phyloP scores from a whole-genome alignment of 1,139 yeast genomes.

The Komagataea norvegica region DNA sequence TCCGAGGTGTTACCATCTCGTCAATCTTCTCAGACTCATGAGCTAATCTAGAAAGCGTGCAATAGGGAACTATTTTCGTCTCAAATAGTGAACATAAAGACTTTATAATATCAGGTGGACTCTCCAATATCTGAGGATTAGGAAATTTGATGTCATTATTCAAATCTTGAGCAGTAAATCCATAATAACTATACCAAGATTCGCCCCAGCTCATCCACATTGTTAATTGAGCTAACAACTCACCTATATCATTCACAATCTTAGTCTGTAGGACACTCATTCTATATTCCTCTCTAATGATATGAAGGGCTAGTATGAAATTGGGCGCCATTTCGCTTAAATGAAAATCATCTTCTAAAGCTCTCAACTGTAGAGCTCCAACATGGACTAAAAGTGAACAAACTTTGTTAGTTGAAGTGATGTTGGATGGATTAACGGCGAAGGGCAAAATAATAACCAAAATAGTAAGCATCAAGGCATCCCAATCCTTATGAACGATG shows the following conservation, averaged over 20 bases:
- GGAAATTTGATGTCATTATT: slow-evolving; percentile 34
- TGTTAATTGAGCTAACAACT: slow-evolving; percentile 56
- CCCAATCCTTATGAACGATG: slow-evolving; percentile 49
- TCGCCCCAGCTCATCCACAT: slow-evolving; percentile 74
- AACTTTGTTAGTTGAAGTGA: slow-evolving; percentile 15
- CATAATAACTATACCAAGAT: slow-evolving; percentile 59
- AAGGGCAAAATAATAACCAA: slow-evolving; percentile 46
- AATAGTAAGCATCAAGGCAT: slow-evolving; percentile 50
- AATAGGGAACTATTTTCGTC: slow-evolving; percentile 43
- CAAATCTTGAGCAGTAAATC: slow-evolving; percentile 16
- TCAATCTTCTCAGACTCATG: slow-evolving; percentile 65
- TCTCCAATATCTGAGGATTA: slow-evolving; percentile 37
- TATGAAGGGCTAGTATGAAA: slow-evolving; percentile 65
- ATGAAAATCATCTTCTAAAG: slow-evolving; percentile 20
- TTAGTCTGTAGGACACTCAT: slow-evolving; percentile 46
- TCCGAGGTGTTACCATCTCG: slow-evolving; percentile 57
- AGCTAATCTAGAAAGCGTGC: slow-evolving; percentile 64
- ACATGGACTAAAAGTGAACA: slow-evolving; percentile 17
- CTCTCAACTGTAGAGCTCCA: slow-evolving; percentile 16
- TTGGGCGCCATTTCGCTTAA: slow-evolving; percentile 52
- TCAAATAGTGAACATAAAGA: slow-evolving; percentile 51
- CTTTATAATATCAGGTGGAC: slow-evolving; percentile 53
- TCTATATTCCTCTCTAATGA: slow-evolving; percentile 69
- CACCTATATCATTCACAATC: slow-evolving; percentile 40
- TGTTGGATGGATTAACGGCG: slow-evolving; percentile 12